These are phyloP conservation scores for Linum tenue DNA, from an alignment of 345 rosid species.

Conservation along the genomic window DNA sequence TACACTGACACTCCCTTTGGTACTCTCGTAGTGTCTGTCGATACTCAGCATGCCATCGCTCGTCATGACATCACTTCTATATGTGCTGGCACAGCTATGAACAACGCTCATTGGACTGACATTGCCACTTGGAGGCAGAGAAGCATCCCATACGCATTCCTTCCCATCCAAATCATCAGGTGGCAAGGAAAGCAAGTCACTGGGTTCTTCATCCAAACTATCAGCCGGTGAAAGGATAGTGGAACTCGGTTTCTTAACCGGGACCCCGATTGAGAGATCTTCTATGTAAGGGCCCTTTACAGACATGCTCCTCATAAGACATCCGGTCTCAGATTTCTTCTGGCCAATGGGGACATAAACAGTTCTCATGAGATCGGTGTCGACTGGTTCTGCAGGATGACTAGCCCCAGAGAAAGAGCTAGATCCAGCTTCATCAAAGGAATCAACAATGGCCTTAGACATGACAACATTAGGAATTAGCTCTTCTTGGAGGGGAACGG, in stretches of 20 bases:
- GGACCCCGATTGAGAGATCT: conserved; percentile 59
- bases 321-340: conserved; percentile 49
- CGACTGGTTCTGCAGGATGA: conserved; percentile 91
- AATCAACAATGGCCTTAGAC: conserved; percentile 42
- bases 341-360: conserved; percentile 60
- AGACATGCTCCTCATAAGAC: conserved; percentile 60
- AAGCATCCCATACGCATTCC: conserved; percentile 96
- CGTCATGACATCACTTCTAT: conserved; percentile 43
- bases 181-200: conserved; percentile 30
- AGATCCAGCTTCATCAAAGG: conserved; percentile 57
- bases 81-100: conserved; percentile 42
- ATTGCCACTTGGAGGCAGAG: conserved; percentile 87
- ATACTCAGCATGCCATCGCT: conserved; percentile 74
- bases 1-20: conserved; percentile 45
- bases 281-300: conserved; percentile 67
- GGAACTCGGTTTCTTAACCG: conserved; percentile 46
- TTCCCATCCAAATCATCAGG: conserved; percentile 73
- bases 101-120: conserved; percentile 90
- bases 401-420: conserved; percentile 83
- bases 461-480: conserved; percentile 28
- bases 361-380: conserved; percentile 65
- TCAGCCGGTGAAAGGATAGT: conserved; percentile 53
- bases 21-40: conserved; percentile 59
- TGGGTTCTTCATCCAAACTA: conserved; percentile 58
- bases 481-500: conserved; percentile 38